Evolutionary conservation across 371 early-diverging fungal species (phyloP).

Genomic region (Rhizomucor pusillus): DNA sequence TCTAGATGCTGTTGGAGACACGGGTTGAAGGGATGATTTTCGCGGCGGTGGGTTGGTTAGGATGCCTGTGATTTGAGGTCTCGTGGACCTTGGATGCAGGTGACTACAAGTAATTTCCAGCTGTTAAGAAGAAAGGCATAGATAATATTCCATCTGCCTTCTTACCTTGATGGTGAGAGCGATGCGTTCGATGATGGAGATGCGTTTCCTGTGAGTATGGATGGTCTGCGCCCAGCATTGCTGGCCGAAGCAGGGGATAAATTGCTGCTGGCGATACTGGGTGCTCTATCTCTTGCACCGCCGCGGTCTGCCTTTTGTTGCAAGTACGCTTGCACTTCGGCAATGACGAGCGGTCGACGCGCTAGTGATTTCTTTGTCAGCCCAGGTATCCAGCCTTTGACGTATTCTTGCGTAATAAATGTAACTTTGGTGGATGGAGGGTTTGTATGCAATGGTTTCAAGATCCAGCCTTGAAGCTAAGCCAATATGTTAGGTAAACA

Average conservation of each 20-base stretch:
- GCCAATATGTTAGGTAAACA: background rate
- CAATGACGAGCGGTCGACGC: slow-evolving; percentile 60
- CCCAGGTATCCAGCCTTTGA: slow-evolving; percentile 61
- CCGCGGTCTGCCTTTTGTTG: slow-evolving; percentile 54
- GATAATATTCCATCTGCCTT: background rate
- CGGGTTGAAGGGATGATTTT: slow-evolving; percentile 10
- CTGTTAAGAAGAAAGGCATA: no score
- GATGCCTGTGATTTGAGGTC: slow-evolving; percentile 2
- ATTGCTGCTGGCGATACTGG: background rate
- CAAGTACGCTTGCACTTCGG: slow-evolving; percentile 59
- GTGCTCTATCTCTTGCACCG: slow-evolving; percentile 10
- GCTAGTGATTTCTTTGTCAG: slow-evolving; percentile 65
- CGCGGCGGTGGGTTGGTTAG: slow-evolving; percentile 17
- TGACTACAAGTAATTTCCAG: background rate
- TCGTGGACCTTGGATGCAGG: slow-evolving; percentile 3
- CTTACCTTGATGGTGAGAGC: slow-evolving; percentile 4
- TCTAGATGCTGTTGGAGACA: slow-evolving; percentile 14
- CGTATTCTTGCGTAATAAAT: slow-evolving; percentile 48
- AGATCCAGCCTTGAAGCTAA: slow-evolving; percentile 60
- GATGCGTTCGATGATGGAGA: background rate
- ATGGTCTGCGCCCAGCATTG: slow-evolving; percentile 11
- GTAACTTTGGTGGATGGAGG: slow-evolving; percentile 63
- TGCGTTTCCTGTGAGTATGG: background rate
- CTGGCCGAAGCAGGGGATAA: slow-evolving; percentile 2
- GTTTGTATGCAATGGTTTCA: slow-evolving; percentile 49